Base-by-base conservation (phyloP, 257 asterid genomes). In the Salvia rosmarinus region DNA sequence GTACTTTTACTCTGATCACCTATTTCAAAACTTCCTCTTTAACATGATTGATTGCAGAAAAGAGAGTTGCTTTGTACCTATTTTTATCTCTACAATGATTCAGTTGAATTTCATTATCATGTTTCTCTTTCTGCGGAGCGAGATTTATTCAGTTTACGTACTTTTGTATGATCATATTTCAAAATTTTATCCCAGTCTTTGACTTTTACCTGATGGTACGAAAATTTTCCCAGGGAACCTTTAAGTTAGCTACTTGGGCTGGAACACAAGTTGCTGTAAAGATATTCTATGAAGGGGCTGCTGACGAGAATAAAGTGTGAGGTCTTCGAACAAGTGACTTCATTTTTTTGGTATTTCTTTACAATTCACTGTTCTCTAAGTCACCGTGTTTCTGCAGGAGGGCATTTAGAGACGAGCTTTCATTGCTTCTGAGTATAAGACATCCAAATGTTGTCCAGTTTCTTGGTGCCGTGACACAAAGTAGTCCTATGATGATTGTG, bases 401-500 rank as follows among this genome's bases (percentile, higher is more conserved):
- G 77, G 90, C 96, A 57, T 94, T 94, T 56, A 76, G 91, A 51
- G 96, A 91, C 20, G 98, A 91, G 84, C 96, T 91, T 75, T 83
- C 89, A 2, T 82, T 94, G 78, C 96, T 89, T 79, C 96, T 87
- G 90, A 89, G 85, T 81, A 72, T 89, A 66, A 84, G 97, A 42
- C 97, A 94, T 83, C 98, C 98, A 42, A 94, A 94, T 70, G 96
- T 94, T 5, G 93, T 94, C 49, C 97, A 94, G 75, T 94, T 94
- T 89, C 96, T 94, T 78, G 96, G 97, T 16, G 98, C 98, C 54
- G 97, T 94, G 43, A 94, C 98, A 23, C 98, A 94, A 71, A 91
- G 89, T 78, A 89, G 89, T 85, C 98, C 98, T 13, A 94, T 91
- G 97, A 91, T 94, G 98, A 94, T 94, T 78, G 97, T 94, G 76